Conservation (phyloP, 352 stramenopile species). For the Pythium guiyangense region DNA sequence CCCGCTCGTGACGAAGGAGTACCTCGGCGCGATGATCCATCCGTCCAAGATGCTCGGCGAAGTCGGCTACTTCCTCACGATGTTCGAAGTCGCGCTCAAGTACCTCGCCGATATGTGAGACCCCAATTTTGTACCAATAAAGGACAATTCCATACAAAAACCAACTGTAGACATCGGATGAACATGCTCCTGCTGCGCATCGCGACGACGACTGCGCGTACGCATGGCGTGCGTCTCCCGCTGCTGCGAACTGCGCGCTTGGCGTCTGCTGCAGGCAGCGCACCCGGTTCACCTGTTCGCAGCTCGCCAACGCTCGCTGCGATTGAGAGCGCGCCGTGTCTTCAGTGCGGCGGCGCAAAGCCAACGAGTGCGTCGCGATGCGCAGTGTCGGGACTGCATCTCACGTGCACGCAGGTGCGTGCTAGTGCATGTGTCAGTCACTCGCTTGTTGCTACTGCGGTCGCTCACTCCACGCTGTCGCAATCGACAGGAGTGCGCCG, state of each 20-base stretch:
- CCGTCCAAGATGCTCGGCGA: conserved; percentile 79
- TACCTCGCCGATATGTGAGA: conserved; percentile 79
- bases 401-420: conserved; percentile 42
- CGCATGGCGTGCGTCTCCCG: not conserved
- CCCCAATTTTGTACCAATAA: conserved; percentile 8
- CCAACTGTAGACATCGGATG: not conserved
- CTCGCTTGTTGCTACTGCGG: not conserved
- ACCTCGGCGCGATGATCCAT: conserved; percentile 80
- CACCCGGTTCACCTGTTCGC: not conserved
- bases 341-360: conserved; percentile 31
- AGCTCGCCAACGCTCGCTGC: conserved; percentile 9
- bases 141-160: conserved; percentile 1
- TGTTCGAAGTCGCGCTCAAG: conserved; percentile 86
- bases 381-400: conserved; percentile 26
- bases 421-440: too few species aligned
- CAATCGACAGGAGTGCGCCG: conserved; percentile 23
- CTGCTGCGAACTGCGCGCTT: not conserved
- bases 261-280: not conserved
- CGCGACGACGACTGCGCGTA: too few species aligned
- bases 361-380: conserved; percentile 18
- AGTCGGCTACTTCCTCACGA: conserved; percentile 84
- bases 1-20: conserved; percentile 67
- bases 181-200: not conserved
- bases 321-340: conserved; percentile 39
- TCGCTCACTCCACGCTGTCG: conserved; percentile 3